phyloP scores from a whole-genome alignment of 306 rosid genomes.

The Bauhinia variegata region DNA sequence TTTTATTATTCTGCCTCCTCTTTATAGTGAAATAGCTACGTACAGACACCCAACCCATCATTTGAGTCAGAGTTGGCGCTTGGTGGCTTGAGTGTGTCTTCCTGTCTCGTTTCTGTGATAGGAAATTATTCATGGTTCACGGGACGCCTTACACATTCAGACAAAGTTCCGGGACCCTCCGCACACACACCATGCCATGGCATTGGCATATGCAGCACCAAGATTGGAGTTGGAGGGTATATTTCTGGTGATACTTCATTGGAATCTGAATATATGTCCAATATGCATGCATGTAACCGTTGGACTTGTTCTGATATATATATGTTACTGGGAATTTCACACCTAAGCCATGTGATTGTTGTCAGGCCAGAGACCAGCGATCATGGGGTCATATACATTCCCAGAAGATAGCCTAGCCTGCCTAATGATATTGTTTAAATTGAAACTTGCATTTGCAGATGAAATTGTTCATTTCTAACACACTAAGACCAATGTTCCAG shows the following conservation, averaged over 20 bases:
- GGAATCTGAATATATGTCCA: slow-evolving; percentile 77
- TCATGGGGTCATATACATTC: slow-evolving; percentile 45
- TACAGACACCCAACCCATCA: no score
- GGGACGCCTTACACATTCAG: no score
- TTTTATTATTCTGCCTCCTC: no score
- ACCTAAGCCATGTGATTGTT: slow-evolving; percentile 63
- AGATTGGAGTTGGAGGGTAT: slow-evolving; percentile 71
- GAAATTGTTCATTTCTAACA: slow-evolving; percentile 40
- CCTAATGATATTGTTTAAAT: slow-evolving; percentile 54
- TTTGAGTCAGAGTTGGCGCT: no score
- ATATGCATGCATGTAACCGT: slow-evolving; percentile 76
- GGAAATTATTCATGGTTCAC: no score
- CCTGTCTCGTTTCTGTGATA: no score
- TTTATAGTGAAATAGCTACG: no score
- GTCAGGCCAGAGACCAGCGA: slow-evolving; percentile 53
- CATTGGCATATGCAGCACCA: no score
- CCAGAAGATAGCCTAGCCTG: slow-evolving; percentile 58
- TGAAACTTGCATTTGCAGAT: slow-evolving; percentile 54
- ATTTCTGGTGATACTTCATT: slow-evolving; percentile 60
- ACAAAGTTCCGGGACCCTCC: no score
- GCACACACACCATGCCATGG: no score
- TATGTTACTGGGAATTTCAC: slow-evolving; percentile 64
- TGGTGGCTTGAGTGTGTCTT: no score
- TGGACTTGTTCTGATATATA: slow-evolving; percentile 73
- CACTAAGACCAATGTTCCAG: slow-evolving; percentile 11